Base-by-base conservation (phyloP, 441 rosid species). In the Adansonia grandidieri region DNA sequence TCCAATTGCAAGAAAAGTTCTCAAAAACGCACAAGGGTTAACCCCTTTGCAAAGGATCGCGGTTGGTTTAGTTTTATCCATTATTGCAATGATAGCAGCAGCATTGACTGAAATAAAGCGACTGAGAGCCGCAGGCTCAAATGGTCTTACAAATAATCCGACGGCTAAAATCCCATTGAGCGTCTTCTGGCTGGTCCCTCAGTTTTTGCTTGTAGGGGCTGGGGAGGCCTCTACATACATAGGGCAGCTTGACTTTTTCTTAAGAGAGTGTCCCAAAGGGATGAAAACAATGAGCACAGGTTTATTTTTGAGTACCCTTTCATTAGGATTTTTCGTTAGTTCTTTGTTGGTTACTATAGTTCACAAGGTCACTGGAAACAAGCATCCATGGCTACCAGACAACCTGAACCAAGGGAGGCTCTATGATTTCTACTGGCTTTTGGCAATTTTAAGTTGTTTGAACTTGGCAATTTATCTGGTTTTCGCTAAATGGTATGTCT, bases 201-300 rank as follows among this genome's bases (percentile, higher is more conserved):
- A 93, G 57, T 95, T 93, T 80, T 82, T 93, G 71, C 73, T 95
- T 3, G 96, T 95, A 2, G 97, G 98, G 58, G 77, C 96, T 0
- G 97, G 98, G 0, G 98, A 95, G 81, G 98, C 98, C 0, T 85
- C 93, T 71, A 89, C 88, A 1, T 95, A 95, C 68, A 89, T 89
- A 0, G 97, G 98, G 56, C 97, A 93, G 50, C 89, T 95, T 60
- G 98, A 92, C 78, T 93, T 95, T 80, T 95, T 95, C 87, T 81
- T 95, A 14, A 90, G 91, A 76, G 98, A 95, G 77, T 95, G 98
- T 51, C 98, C 98, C 2, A 92, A 95, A 75, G 98, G 97, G 11
- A 95, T 95, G 98, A 95, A 95, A 84, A 92, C 96, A 0, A 93
- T 95, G 93, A 93, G 98, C 81, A 93, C 98, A 0, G 98, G 98